phyloP scores from a whole-genome alignment of 805 yeast genomes.

The Saturnispora dispora region DNA sequence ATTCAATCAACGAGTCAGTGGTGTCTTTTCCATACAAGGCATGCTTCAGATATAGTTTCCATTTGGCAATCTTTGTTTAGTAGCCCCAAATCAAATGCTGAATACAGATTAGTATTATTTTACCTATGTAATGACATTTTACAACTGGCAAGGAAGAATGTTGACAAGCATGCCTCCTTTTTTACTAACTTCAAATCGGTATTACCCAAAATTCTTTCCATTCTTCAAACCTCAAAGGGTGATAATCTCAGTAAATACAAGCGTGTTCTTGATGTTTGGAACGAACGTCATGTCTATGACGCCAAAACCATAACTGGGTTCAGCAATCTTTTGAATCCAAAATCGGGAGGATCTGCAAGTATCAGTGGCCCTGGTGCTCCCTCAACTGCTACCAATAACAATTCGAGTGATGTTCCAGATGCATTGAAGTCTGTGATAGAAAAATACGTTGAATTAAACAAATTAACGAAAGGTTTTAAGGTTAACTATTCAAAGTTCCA shows the following conservation, averaged over 20 bases:
- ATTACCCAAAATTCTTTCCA: slow-evolving; percentile 33
- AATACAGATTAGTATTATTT: slow-evolving; percentile 32
- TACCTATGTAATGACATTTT: slow-evolving; percentile 76
- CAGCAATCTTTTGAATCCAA: background rate
- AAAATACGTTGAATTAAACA: slow-evolving; percentile 5
- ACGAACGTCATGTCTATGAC: slow-evolving; percentile 40
- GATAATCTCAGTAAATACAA: slow-evolving; percentile 32
- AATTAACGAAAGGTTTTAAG: slow-evolving; percentile 3
- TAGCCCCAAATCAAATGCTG: slow-evolving; percentile 28
- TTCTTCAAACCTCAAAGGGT: background rate
- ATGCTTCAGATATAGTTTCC: slow-evolving; percentile 38
- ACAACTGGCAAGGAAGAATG: slow-evolving; percentile 63
- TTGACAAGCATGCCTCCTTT: slow-evolving; percentile 41
- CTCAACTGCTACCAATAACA: background rate
- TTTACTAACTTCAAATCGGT: slow-evolving; percentile 46
- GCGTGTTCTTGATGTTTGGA: slow-evolving; percentile 50
- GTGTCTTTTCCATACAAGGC: slow-evolving; percentile 56
- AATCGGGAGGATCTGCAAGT: background rate
- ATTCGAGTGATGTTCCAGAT: slow-evolving; percentile 2
- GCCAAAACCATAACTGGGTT: slow-evolving; percentile 15
- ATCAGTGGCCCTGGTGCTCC: background rate
- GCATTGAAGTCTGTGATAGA: slow-evolving; percentile 4
- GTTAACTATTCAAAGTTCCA: slow-evolving; percentile 24
- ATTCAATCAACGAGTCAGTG: slow-evolving; percentile 68
- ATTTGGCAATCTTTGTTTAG: slow-evolving; percentile 11